Percentiles rank a stretch among this genome's conserved stretches.
Conservation (phyloP, 1,284 basidiomycete species). For the Retiboletus flavoniger region DNA sequence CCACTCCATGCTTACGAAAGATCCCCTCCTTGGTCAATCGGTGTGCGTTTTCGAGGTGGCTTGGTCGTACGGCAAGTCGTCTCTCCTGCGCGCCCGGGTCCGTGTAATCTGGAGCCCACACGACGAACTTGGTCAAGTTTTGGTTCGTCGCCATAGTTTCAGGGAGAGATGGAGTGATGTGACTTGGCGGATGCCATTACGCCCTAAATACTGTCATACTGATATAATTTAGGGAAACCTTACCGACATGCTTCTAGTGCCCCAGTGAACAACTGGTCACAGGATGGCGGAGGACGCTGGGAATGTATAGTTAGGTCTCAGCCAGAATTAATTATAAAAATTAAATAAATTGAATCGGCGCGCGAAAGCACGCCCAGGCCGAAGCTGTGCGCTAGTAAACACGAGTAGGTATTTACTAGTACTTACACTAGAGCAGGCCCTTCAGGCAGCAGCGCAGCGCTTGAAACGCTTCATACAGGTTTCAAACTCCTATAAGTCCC, state of each 20-base stretch:
- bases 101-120: slow-evolving; percentile 54
- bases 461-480: too few species aligned
- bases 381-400: too few species aligned
- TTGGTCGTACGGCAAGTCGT: slow-evolving; percentile 45
- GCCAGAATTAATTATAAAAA: too few species aligned
- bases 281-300: too few species aligned
- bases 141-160: slow-evolving; percentile 17
- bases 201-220: neutral
- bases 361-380: too few species aligned
- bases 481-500: neutral
- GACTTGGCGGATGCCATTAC: neutral
- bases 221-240: neutral
- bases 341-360: too few species aligned
- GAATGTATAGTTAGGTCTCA: too few species aligned
- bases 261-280: too few species aligned
- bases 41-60: slow-evolving; percentile 44
- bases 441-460: too few species aligned
- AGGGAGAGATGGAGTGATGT: neutral
- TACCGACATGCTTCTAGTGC: too few species aligned
- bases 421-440: too few species aligned
- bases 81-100: slow-evolving; percentile 45
- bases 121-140: slow-evolving; percentile 39
- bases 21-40: slow-evolving; percentile 37
- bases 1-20: slow-evolving; percentile 32
- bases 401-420: too few species aligned